Evolutionary conservation across 1,284 basidiomycete species (phyloP).

Genomic region (Boletellus deceptivus): DNA sequence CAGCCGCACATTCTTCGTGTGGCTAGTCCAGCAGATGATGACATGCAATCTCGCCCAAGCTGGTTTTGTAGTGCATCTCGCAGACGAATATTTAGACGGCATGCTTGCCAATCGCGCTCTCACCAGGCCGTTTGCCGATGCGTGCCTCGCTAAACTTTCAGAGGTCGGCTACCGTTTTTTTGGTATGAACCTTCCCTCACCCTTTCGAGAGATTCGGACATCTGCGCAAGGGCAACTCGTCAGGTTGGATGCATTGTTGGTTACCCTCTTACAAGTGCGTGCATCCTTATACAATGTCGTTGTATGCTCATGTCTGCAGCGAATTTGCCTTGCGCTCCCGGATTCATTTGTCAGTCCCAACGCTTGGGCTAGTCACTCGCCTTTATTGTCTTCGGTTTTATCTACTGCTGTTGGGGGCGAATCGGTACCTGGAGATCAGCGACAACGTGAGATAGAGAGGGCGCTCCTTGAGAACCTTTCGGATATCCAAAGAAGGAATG

Average conservation of each 20-base stretch:
- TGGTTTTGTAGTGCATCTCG: conserved; percentile 75
- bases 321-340: conserved; percentile 60
- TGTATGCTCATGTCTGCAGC: conserved; percentile 38
- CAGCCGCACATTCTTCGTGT: conserved; percentile 73
- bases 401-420: conserved; percentile 36
- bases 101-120: conserved; percentile 61
- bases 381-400: conserved; percentile 47
- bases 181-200: neutral
- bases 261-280: conserved; percentile 57
- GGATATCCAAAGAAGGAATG: conserved; percentile 68
- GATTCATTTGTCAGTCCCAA: conserved; percentile 75
- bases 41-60: conserved; percentile 82
- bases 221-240: conserved; percentile 54
- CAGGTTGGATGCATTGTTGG: conserved; percentile 54
- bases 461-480: conserved; percentile 48
- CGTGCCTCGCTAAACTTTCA: conserved; percentile 61
- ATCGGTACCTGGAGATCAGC: conserved; percentile 33
- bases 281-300: neutral
- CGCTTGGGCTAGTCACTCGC: conserved; percentile 56
- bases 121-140: conserved; percentile 63
- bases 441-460: conserved; percentile 42
- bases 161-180: conserved; percentile 56
- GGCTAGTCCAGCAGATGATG: conserved; percentile 80
- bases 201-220: conserved; percentile 47
- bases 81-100: conserved; percentile 78